phyloP scores from a whole-genome alignment of 2,329 filamentous ascomycete genomes.

The Sordariomycetes sp. region DNA sequence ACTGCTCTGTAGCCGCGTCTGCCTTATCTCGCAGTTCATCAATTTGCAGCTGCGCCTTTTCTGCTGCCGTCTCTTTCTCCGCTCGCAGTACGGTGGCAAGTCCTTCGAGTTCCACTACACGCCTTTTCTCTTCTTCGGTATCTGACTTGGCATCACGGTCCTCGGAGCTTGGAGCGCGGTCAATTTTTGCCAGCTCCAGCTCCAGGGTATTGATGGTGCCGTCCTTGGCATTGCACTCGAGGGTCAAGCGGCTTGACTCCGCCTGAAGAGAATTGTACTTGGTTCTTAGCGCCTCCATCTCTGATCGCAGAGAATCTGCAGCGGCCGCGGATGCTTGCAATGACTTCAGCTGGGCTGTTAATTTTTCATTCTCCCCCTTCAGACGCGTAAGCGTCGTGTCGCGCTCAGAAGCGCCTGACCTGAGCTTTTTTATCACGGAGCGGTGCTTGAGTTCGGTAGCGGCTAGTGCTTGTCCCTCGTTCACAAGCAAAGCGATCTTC shows the following conservation, averaged over 20 bases:
- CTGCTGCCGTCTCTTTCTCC: slow-evolving; percentile 65
- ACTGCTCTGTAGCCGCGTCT: slow-evolving; percentile 60
- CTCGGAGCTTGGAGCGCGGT: slow-evolving; percentile 54
- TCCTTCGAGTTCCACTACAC: slow-evolving; percentile 42
- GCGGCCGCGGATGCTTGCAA: slow-evolving; percentile 22
- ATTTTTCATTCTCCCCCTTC: slow-evolving; percentile 16
- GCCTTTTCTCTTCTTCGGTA: slow-evolving; percentile 44
- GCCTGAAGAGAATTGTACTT: slow-evolving; percentile 16
- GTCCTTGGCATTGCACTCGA: slow-evolving; percentile 53
- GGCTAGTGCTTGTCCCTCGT: slow-evolving; percentile 83
- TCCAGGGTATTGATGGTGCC: slow-evolving; percentile 58
- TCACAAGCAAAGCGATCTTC: slow-evolving; percentile 78
- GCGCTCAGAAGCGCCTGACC: slow-evolving; percentile 51
- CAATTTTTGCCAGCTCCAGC: slow-evolving; percentile 56
- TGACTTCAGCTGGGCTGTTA: slow-evolving; percentile 35
- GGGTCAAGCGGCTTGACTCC: slow-evolving; percentile 45
- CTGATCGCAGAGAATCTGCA: slow-evolving; percentile 22
- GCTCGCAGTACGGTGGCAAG: slow-evolving; percentile 55
- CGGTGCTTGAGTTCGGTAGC: slow-evolving; percentile 79
- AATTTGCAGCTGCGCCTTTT: slow-evolving; percentile 56
- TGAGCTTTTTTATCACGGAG: slow-evolving; percentile 72
- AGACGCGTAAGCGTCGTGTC: slow-evolving; percentile 55
- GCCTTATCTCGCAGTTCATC: slow-evolving; percentile 63
- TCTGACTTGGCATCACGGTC: slow-evolving; percentile 46
- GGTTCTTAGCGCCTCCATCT: slow-evolving; percentile 10